These are phyloP conservation scores for Picea engelmannii DNA, from an alignment of 83 land plant genomes.

Conservation along the genomic window DNA sequence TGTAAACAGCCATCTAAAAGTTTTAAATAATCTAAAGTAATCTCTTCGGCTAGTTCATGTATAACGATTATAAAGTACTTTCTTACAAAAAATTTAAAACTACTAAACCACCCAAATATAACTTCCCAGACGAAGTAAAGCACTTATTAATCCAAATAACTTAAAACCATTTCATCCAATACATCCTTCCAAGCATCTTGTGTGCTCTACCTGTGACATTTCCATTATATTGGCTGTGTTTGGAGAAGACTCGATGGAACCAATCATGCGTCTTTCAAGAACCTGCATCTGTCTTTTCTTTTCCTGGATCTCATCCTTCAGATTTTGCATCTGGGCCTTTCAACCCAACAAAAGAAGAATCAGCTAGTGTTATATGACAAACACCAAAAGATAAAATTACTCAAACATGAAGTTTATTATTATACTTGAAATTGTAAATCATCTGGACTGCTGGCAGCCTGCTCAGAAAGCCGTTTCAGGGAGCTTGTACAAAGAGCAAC, in stretches of 20 bases:
- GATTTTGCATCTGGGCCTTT: constrained; percentile 66
- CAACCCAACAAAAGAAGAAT: constrained; percentile 16
- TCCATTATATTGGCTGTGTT: constrained; percentile 40
- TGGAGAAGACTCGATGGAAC: constrained; percentile 36
- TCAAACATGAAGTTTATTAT: background rate
- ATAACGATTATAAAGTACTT: background rate
- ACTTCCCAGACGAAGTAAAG: background rate
- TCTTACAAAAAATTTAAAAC: too few species aligned
- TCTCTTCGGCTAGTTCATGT: background rate
- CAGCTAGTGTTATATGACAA: background rate
- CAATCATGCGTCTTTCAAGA: constrained; percentile 71
- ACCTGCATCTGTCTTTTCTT: constrained; percentile 78
- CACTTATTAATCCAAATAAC: background rate
- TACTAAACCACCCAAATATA: background rate
- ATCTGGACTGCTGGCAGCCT: constrained; percentile 67
- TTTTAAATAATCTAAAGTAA: too few species aligned
- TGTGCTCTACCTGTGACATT: constrained; percentile 62
- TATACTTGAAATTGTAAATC: constrained; percentile 71
- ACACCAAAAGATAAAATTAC: constrained; percentile 12
- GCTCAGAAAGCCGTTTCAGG: constrained; percentile 79
- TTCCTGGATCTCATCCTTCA: constrained; percentile 76
- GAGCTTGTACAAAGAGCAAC: constrained; percentile 88
- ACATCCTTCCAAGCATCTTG: background rate
- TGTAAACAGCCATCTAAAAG: too few species aligned
- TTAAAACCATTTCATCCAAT: background rate